Base-by-base conservation (phyloP, 2,329 filamentous ascomycete genomes). In the Grosmannia huntii region DNA sequence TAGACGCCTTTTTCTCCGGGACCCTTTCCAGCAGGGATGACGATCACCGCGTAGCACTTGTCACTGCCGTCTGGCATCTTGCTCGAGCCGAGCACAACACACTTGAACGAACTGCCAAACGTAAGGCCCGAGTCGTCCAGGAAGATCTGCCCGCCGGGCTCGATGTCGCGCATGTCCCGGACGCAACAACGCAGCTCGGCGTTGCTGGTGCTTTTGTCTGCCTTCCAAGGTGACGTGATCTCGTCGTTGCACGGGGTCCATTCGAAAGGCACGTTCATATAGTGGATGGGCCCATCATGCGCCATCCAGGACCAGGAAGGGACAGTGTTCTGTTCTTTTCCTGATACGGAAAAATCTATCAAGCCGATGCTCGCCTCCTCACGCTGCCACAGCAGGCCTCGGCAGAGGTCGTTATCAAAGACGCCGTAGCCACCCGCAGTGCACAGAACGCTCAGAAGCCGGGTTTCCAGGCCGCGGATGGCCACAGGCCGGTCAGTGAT, bases 391-490 rank as follows among this genome's bases (percentile, higher is more conserved):
- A 71, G 59, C 0, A 70, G 55, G 51, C 67, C 67, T 4, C 65
- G 61, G 36, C 60, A 63, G 10, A 69, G 61, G 7, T 64, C 58
- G 5, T 14, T 19, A 1, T 69, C 63, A 28, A 72, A 68, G 2
- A 72, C 52, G 0, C 71, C 70, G 51, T 62, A 70, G 0, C 64
- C 68, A 1, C 67, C 69, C 7, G 57, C 56, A 0, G 60, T 64
- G 1, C 60, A 46, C 1, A 70, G 63, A 0, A 62, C 60, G 0
- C 28, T 25, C 6, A 65, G 55, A 0, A 71, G 57, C 0, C 67
- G 62, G 3, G 62, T 61, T 55, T 71, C 64, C 0, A 72, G 62
- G 1, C 68, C 69, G 9, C 56, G 56, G 1, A 72, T 69, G 2
- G 68, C 69, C 0, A 67, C 21, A 1, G 69, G 66, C 0, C 68